Evolutionary conservation across 164 flowering plant species (phyloP), one percentile per base, ranked within the genome.

Genomic region (Stephania yunnanensis): DNA sequence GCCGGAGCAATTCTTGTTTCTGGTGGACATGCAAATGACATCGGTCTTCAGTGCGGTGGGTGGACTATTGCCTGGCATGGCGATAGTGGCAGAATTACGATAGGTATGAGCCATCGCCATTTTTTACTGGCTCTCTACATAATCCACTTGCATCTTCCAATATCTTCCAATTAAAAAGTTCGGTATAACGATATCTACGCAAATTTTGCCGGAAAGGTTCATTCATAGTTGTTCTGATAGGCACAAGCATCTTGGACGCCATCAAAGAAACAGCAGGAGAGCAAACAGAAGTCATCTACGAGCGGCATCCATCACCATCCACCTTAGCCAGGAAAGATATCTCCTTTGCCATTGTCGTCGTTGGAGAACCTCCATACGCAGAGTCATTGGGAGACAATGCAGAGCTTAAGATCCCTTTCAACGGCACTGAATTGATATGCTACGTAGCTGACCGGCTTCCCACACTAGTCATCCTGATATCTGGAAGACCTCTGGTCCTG

Each of bases 1-100:
- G 91, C 88, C 6, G 81, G 81, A 77, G 88, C 79, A 74, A 87
- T 94, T 77, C 93, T 94, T 73, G 88, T 91, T 78, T 85, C 88
- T 67, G 98, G 98, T 79, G 78, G 81, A n/a, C 94, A 91, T 86
- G 96, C 96, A 80, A 90, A 94, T 84, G 84, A 94, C 85, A 89
- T 94, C 71, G 98, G 98, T 13, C 91, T 82, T 73, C 98, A 89
- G 61, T 92, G 98, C 72, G 98, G 98, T 74, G 98, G 98, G 29
- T 94, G 97, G 97, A 92, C 98, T 17, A 82, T 74, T 67, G 80
- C 88, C 50, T 90, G 94, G 95, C 58, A 83, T 46, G 97, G 98
- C 48, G 52, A 36, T 46, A 83, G 94, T 77, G 98, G 98, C 80
- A 85, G 85, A 80, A 91, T 87, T 29, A 92, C 97, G 44, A 75